These are phyloP conservation scores for Clarireedia paspali DNA, from an alignment of 2,329 filamentous ascomycete species.

Conservation along the genomic window DNA sequence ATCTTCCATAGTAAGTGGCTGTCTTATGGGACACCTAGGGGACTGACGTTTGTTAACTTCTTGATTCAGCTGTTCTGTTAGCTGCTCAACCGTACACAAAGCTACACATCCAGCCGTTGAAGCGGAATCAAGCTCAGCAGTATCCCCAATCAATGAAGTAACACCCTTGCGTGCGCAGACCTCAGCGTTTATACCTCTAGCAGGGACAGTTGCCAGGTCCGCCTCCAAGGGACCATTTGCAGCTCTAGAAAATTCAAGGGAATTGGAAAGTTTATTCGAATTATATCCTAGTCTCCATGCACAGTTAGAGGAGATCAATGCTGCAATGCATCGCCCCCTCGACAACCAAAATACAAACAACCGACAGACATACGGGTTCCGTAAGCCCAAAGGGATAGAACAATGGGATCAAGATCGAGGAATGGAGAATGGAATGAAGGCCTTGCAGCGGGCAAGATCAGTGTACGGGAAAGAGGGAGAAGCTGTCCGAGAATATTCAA, in stretches of 20 bases:
- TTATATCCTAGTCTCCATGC: slow-evolving; percentile 43
- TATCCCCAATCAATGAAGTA: neutral
- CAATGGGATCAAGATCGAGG: slow-evolving; percentile 52
- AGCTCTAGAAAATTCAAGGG: slow-evolving; percentile 42
- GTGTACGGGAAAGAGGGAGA: slow-evolving; percentile 48
- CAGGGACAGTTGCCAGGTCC: slow-evolving; percentile 22
- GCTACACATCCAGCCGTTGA: slow-evolving; percentile 19
- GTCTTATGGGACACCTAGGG: too few species aligned
- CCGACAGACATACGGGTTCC: neutral
- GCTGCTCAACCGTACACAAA: slow-evolving; percentile 47
- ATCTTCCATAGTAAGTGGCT: slow-evolving; percentile 47
- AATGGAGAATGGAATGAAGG: slow-evolving; percentile 46
- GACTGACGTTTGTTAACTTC: neutral
- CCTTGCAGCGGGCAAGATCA: slow-evolving; percentile 42
- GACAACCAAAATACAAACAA: neutral
- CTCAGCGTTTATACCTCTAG: neutral
- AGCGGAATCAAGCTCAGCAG: slow-evolving; percentile 8
- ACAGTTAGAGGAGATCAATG: slow-evolving; percentile 42
- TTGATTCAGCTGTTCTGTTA: slow-evolving; percentile 46
- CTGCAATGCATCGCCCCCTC: slow-evolving; percentile 40
- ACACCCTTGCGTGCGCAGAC: neutral
- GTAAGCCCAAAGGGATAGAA: slow-evolving; percentile 8
- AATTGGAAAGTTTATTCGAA: slow-evolving; percentile 43
- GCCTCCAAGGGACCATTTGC: slow-evolving; percentile 38
- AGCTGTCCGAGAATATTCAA: slow-evolving; percentile 52